These are phyloP conservation scores for Cicer yamashitae DNA, from an alignment of 306 rosid genomes.

Conservation along the genomic window DNA sequence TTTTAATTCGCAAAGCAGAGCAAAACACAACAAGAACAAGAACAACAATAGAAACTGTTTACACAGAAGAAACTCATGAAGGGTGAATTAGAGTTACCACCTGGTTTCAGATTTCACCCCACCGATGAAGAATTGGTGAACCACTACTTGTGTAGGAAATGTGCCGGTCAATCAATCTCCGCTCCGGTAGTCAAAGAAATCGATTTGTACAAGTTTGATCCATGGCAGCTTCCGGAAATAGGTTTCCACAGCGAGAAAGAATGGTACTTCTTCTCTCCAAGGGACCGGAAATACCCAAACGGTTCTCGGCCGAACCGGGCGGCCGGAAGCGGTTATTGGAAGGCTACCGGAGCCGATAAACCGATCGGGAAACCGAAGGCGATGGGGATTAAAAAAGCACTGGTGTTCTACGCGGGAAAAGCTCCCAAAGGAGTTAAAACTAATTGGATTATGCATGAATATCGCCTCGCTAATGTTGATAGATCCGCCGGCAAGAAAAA, in stretches of 20 bases:
- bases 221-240: slow-evolving; percentile 92
- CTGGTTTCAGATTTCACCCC: slow-evolving; percentile 97
- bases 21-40: background rate
- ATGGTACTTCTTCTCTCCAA: slow-evolving; percentile 95
- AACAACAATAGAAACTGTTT: background rate
- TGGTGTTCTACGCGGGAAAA: slow-evolving; percentile 88
- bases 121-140: slow-evolving; percentile 89
- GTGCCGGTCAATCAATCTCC: slow-evolving; percentile 64
- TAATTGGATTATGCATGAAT: slow-evolving; percentile 99
- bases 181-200: slow-evolving; percentile 81
- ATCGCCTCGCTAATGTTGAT: slow-evolving; percentile 94
- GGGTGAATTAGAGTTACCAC: slow-evolving; percentile 65
- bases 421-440: slow-evolving; percentile 90
- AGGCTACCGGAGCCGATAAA: slow-evolving; percentile 97
- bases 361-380: slow-evolving; percentile 85
- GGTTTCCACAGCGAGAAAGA: slow-evolving; percentile 85
- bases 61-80: slow-evolving; percentile 44
- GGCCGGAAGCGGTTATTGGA: slow-evolving; percentile 90
- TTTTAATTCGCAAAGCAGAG: slow-evolving; percentile 32
- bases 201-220: slow-evolving; percentile 88
- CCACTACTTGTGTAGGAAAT: slow-evolving; percentile 74
- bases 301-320: slow-evolving; percentile 97
- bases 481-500: slow-evolving; percentile 75
- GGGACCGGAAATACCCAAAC: slow-evolving; percentile 92
- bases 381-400: slow-evolving; percentile 87